Evolutionary conservation across 306 rosid species (phyloP).

Genomic region (Vigna angularis): DNA sequence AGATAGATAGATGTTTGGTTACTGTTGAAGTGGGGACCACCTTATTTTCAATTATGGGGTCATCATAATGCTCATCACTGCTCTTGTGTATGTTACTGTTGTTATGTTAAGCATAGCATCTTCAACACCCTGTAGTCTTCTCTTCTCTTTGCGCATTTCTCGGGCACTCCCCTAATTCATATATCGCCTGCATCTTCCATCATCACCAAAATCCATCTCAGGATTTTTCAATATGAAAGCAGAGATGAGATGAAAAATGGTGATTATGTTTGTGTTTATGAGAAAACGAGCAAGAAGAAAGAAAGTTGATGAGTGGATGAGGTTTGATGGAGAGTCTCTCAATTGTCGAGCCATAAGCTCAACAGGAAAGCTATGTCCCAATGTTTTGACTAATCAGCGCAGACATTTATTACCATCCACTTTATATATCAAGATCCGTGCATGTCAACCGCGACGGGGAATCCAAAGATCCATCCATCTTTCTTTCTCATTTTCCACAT

Average conservation of each 20-base stretch:
- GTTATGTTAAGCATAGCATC: constrained; percentile 9
- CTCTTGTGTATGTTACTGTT: not conserved
- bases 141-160: constrained; percentile 35
- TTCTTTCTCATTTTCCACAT: constrained; percentile 31
- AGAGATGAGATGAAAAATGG: too few species aligned
- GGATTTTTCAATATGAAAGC: too few species aligned
- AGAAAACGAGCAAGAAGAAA: too few species aligned
- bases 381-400: constrained; percentile 62
- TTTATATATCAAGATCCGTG: constrained; percentile 47
- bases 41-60: constrained; percentile 48
- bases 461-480: constrained; percentile 44
- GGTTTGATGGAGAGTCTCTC: constrained; percentile 8
- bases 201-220: not conserved
- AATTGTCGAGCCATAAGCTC: constrained; percentile 53
- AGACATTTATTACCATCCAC: constrained; percentile 51
- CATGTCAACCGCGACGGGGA: constrained; percentile 46
- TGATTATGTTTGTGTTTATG: too few species aligned
- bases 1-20: constrained; percentile 16
- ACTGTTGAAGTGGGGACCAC: constrained; percentile 44
- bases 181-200: constrained; percentile 37
- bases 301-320: too few species aligned
- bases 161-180: constrained; percentile 32
- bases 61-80: constrained; percentile 53
- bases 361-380: constrained; percentile 61
- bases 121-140: not conserved